Evolutionary conservation across 176 grass and related monocot genomes (phyloP).

Genomic region (Zoysia japonica): DNA sequence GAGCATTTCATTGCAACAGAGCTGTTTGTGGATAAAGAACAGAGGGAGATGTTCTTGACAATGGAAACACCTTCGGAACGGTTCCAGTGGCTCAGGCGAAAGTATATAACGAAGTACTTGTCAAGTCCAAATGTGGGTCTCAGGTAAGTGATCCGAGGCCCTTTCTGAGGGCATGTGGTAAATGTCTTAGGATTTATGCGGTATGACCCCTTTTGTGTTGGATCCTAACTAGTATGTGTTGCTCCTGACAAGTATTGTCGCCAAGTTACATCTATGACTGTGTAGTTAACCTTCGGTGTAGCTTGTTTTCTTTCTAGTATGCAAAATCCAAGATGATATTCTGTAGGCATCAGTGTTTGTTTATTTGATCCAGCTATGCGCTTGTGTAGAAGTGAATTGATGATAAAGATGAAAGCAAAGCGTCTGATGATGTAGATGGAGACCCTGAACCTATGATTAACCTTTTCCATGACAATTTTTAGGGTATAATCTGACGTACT

Average conservation of each 20-base stretch:
- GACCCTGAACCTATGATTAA: no score
- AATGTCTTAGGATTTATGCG: neutral
- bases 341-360: no score
- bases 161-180: neutral
- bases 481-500: no score
- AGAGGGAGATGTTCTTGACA: conserved; percentile 52
- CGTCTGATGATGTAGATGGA: no score
- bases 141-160: neutral
- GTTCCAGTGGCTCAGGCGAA: conserved; percentile 52
- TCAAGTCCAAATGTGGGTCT: conserved; percentile 19
- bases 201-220: neutral
- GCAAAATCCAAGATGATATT: no score
- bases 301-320: neutral
- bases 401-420: neutral
- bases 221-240: conserved; percentile 20
- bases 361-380: no score
- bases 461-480: no score
- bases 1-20: conserved; percentile 56
- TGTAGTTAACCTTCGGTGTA: neutral
- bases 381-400: neutral
- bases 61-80: conserved; percentile 36
- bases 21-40: conserved; percentile 39
- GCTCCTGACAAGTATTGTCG: conserved; percentile 27
- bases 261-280: conserved; percentile 24
- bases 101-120: conserved; percentile 36